Conservation (phyloP, 2,329 filamentous ascomycete species). For the Alternaria sp. region DNA sequence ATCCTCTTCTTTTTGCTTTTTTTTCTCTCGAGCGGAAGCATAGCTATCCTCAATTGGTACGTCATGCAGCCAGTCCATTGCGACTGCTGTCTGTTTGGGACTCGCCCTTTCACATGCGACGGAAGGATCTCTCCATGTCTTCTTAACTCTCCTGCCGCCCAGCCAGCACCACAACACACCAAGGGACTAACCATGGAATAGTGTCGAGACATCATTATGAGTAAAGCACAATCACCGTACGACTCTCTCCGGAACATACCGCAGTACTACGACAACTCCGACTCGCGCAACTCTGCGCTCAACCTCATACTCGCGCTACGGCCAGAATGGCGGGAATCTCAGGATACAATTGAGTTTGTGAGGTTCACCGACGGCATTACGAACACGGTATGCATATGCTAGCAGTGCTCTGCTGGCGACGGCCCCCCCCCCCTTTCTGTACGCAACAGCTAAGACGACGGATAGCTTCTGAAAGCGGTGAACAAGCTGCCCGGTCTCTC, state of each 20-base stretch:
- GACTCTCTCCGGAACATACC: constrained; percentile 66
- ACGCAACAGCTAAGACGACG: constrained; percentile 16
- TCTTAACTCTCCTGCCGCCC: constrained; percentile 1
- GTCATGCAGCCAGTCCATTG: neutral
- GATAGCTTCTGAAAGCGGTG: constrained; percentile 73
- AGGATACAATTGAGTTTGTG: constrained; percentile 81
- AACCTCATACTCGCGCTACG: constrained; percentile 79
- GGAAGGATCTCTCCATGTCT: constrained; percentile 2
- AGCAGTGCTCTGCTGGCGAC: neutral
- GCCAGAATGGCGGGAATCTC: constrained; percentile 80
- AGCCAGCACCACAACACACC: neutral
- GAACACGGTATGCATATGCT: constrained; percentile 72
- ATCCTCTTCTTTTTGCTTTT: neutral
- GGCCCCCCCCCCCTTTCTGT: neutral
- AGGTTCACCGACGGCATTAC: constrained; percentile 98
- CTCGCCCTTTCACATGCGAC: constrained; percentile 20
- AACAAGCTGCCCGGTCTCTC: constrained; percentile 74
- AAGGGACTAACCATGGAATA: constrained; percentile 14
- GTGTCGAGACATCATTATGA: constrained; percentile 28
- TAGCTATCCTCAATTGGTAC: constrained; percentile 4
- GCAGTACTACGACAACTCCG: constrained; percentile 77
- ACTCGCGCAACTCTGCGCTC: constrained; percentile 80
- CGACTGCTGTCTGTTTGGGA: neutral
- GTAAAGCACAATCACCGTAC: constrained; percentile 38
- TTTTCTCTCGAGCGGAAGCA: neutral